Evolutionary conservation across 2,329 filamentous ascomycete species (phyloP).

Genomic region (Magnaporthiopsis incrustans): DNA sequence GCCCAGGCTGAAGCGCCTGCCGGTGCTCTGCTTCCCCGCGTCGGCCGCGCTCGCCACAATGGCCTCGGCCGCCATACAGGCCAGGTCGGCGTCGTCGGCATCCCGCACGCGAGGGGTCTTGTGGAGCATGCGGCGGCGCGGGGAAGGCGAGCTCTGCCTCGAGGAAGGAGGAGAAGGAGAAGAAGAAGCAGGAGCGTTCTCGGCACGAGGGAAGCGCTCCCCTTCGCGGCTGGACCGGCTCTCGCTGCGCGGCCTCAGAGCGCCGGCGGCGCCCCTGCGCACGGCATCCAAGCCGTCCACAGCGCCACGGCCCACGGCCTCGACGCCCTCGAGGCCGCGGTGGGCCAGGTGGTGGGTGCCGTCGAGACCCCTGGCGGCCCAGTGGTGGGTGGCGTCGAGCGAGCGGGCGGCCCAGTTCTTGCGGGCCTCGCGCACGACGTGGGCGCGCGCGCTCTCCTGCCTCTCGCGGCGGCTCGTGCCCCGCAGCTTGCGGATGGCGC

Average conservation of each 20-base stretch:
- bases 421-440: constrained; percentile 7
- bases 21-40: neutral
- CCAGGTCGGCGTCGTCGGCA: neutral
- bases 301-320: neutral
- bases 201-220: neutral
- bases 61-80: neutral
- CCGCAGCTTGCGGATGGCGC: constrained; percentile 6
- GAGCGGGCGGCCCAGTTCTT: constrained; percentile 7
- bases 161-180: neutral
- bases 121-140: neutral
- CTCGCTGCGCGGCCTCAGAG: neutral
- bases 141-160: neutral
- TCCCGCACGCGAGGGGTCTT: neutral
- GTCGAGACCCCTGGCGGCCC: constrained; percentile 3
- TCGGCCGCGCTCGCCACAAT: neutral
- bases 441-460: constrained; percentile 3
- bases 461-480: constrained; percentile 1
- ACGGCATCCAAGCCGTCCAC: neutral
- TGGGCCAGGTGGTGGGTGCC: neutral
- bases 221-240: neutral
- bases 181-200: neutral
- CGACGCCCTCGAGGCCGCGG: neutral
- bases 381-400: constrained; percentile 2
- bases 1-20: neutral
- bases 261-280: neutral